phyloP scores from a whole-genome alignment of 305 asterid species.

The Lippia alba region DNA sequence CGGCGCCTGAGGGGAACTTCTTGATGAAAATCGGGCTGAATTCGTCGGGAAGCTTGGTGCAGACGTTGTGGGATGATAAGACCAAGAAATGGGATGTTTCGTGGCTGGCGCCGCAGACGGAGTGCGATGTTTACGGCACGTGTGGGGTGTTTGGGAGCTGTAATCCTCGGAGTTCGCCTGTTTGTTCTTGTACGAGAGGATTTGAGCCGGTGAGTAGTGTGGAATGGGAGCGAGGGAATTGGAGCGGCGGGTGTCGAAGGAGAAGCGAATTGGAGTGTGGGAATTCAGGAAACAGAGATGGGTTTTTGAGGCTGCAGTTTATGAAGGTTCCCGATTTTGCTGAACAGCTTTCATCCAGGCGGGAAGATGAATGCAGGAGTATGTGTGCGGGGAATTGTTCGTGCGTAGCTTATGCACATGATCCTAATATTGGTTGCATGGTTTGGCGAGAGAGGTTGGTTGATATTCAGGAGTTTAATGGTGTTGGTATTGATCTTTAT shows the following conservation, averaged over 20 bases:
- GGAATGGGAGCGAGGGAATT: slow-evolving; percentile 53
- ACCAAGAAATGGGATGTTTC: slow-evolving; percentile 35
- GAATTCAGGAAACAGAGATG: slow-evolving; percentile 35
- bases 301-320: slow-evolving; percentile 44
- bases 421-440: slow-evolving; percentile 52
- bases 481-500: slow-evolving; percentile 53
- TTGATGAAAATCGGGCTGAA: slow-evolving; percentile 32
- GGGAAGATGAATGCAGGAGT: slow-evolving; percentile 44
- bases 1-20: slow-evolving; percentile 27
- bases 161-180: slow-evolving; percentile 23
- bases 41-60: slow-evolving; percentile 36
- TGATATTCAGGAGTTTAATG: slow-evolving; percentile 48
- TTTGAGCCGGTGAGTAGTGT: slow-evolving; percentile 42
- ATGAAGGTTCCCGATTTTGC: slow-evolving; percentile 71
- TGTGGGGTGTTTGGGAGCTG: slow-evolving; percentile 48
- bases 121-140: slow-evolving; percentile 39
- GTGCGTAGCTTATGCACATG: slow-evolving; percentile 59
- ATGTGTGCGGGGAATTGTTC: slow-evolving; percentile 53
- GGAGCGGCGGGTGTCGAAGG: slow-evolving; percentile 52
- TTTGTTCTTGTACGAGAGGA: slow-evolving; percentile 52
- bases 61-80: slow-evolving; percentile 33
- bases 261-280: slow-evolving; percentile 38
- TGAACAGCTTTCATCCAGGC: slow-evolving; percentile 12
- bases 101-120: slow-evolving; percentile 32
- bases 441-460: slow-evolving; percentile 49